phyloP scores from a whole-genome alignment of 1,284 basidiomycete species.

The Ustilago sp. region DNA sequence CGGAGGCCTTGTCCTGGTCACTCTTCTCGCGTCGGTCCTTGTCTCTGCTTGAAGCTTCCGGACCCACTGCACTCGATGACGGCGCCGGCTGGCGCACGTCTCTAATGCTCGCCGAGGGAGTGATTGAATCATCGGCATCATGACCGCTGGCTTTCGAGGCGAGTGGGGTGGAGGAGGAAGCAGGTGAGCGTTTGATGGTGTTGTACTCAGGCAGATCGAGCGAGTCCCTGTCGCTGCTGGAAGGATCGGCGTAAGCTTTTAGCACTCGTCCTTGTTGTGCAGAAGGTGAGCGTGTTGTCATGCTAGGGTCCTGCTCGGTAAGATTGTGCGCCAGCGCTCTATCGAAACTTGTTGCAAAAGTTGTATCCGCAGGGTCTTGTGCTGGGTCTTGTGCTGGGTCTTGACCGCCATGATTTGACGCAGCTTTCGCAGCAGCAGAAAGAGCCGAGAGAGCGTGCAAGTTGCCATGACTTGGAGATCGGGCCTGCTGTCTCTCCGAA shows the following conservation, averaged over 20 bases:
- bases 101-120: conserved; percentile 6
- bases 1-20: conserved; percentile 17
- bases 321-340: conserved; percentile 12
- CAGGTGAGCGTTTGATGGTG: conserved; percentile 2
- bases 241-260: neutral
- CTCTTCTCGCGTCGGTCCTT: conserved; percentile 24
- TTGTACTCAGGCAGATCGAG: neutral
- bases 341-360: conserved; percentile 29
- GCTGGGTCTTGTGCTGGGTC: neutral
- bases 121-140: neutral
- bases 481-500: neutral
- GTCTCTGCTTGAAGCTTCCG: neutral
- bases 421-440: conserved; percentile 32
- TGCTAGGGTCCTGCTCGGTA: neutral
- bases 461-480: conserved; percentile 7
- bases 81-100: conserved; percentile 9
- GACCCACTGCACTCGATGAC: neutral
- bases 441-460: conserved; percentile 26
- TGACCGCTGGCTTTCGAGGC: conserved; percentile 14
- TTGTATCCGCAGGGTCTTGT: conserved; percentile 24
- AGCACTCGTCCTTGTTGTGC: neutral
- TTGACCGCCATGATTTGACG: neutral
- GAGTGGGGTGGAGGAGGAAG: conserved; percentile 12
- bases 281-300: neutral
- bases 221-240: conserved; percentile 8